These are phyloP conservation scores for Apiosordaria backusii DNA, from an alignment of 495 filamentous ascomycete genomes.

Conservation along the genomic window DNA sequence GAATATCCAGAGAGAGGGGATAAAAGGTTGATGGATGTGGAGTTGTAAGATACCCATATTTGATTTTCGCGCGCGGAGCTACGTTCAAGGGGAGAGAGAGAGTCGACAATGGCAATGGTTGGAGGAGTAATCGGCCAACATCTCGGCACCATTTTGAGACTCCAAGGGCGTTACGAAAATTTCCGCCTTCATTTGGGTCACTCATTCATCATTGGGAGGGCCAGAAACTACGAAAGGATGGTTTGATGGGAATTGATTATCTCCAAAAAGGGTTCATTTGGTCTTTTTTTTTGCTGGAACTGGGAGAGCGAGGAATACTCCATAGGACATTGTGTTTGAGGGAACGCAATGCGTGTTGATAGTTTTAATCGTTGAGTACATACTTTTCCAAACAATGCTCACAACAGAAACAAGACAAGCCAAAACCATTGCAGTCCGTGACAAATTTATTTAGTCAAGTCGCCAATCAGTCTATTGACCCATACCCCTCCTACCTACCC, in stretches of 20 bases:
- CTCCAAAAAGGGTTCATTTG: neutral
- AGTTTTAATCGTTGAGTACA: neutral
- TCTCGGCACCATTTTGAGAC: too few species aligned
- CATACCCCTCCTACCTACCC: neutral
- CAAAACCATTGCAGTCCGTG: too few species aligned
- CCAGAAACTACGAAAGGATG: neutral
- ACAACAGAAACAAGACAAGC: too few species aligned
- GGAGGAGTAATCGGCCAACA: too few species aligned
- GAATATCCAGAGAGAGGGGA: neutral
- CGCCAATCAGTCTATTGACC: neutral
- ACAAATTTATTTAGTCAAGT: neutral
- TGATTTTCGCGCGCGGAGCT: neutral
- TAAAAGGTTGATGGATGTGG: neutral
- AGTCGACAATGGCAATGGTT: too few species aligned
- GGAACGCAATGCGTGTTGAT: neutral
- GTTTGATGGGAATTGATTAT: neutral
- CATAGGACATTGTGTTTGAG: neutral
- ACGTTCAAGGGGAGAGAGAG: neutral
- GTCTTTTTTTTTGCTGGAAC: neutral
- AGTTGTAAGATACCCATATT: conserved; percentile 1
- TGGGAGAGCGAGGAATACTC: neutral
- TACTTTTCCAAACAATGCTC: too few species aligned
- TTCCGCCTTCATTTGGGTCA: too few species aligned
- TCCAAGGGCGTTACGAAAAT: too few species aligned
- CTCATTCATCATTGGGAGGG: neutral